Conservation (phyloP, 768 basidiomycete species). For the Trametes cubensis region DNA sequence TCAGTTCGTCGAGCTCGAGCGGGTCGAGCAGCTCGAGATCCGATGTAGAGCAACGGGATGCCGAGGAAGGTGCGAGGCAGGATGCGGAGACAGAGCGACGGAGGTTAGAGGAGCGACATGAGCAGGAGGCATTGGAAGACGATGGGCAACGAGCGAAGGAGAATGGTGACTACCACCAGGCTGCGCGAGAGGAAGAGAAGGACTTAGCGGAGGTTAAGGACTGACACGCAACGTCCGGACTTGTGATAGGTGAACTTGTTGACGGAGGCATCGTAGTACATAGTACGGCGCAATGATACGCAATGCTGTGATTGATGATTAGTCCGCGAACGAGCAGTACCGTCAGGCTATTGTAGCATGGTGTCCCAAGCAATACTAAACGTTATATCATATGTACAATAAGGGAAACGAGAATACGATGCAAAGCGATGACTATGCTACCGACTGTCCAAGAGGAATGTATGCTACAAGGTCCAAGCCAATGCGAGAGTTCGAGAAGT, state of each 20-base stretch:
- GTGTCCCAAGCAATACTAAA: too few relatives aligned
- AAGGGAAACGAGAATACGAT: neutral
- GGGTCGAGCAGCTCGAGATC: conserved; percentile 21
- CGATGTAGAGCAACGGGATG: conserved; percentile 13
- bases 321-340: neutral
- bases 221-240: neutral
- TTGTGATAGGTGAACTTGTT: too few relatives aligned
- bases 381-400: neutral
- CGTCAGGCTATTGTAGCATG: too few relatives aligned
- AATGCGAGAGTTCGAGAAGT: neutral
- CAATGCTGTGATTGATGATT: neutral
- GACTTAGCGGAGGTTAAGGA: neutral
- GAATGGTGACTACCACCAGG: conserved; percentile 26
- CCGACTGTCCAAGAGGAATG: too few relatives aligned
- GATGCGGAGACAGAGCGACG: conserved; percentile 15
- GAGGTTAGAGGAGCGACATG: neutral
- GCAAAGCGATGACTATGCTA: neutral
- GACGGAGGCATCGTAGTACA: neutral
- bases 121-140: conserved; percentile 19
- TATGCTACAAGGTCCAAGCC: neutral
- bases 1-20: conserved; percentile 19
- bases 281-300: neutral
- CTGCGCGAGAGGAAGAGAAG: conserved; percentile 25
- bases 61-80: conserved; percentile 14
- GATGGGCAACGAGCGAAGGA: conserved; percentile 28